These are phyloP conservation scores for Tricholoma bakamatsutake DNA, from an alignment of 768 basidiomycete genomes.

Conservation along the genomic window DNA sequence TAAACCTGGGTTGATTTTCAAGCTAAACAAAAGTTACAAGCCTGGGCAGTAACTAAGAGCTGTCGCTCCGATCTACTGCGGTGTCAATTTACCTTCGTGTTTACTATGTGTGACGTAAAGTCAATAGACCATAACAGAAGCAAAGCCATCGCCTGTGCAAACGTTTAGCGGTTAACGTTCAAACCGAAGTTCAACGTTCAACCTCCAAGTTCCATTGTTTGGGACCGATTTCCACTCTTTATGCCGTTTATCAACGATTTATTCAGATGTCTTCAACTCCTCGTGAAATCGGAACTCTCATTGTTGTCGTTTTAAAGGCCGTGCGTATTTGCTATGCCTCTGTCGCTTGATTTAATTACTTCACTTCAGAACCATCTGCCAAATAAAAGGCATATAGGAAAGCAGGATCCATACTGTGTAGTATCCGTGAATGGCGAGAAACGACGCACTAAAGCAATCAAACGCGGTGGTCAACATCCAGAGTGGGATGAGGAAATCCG, in stretches of 20 bases:
- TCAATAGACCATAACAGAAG: constrained; percentile 4
- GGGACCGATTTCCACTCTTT: not conserved
- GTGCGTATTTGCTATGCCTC: constrained; percentile 42
- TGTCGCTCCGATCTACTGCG: constrained; percentile 10
- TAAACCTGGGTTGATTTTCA: constrained; percentile 66
- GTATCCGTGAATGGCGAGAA: constrained; percentile 77
- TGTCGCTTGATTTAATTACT: constrained; percentile 14
- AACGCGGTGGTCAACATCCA: constrained; percentile 95
- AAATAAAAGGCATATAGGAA: constrained; percentile 88
- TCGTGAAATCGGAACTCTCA: constrained; percentile 85
- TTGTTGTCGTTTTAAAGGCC: constrained; percentile 90
- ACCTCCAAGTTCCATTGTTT: not conserved
- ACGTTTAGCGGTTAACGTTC: not conserved
- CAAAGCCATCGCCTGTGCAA: not conserved
- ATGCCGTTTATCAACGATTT: not conserved
- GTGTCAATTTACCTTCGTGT: not conserved
- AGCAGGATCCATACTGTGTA: constrained; percentile 95
- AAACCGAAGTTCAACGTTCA: not conserved
- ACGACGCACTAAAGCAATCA: constrained; percentile 87
- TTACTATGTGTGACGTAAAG: not conserved
- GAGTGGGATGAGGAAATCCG: constrained; percentile 99
- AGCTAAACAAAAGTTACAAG: constrained; percentile 47
- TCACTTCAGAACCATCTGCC: constrained; percentile 71
- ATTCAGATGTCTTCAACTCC: constrained; percentile 51
- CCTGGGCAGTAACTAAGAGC: constrained; percentile 36